Evolutionary conservation across 2,329 filamentous ascomycete genomes (phyloP).

Genomic region (Cladobotryum mycophilum): DNA sequence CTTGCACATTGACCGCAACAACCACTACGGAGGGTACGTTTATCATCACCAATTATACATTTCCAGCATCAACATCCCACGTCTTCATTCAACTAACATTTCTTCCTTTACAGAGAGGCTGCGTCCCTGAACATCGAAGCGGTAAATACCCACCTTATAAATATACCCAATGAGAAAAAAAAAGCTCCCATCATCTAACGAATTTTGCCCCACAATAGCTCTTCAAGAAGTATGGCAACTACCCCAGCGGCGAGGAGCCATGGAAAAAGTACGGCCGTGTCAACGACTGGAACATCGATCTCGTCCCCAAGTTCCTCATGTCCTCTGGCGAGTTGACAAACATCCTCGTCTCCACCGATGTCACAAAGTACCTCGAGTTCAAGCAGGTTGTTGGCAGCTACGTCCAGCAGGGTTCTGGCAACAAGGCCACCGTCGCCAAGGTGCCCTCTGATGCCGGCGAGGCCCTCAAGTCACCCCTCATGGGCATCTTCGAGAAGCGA

Average conservation of each 20-base stretch:
- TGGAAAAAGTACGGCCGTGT: conserved; percentile 96
- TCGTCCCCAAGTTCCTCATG: conserved; percentile 98
- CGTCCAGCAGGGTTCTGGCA: conserved; percentile 79
- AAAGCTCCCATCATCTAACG: background rate
- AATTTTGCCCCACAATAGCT: conserved; percentile 48
- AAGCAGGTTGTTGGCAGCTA: conserved; percentile 94
- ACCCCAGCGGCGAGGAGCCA: conserved; percentile 70
- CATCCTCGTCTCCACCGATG: conserved; percentile 93
- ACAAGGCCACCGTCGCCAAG: conserved; percentile 90
- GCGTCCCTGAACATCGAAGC: conserved; percentile 95
- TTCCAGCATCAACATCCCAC: background rate
- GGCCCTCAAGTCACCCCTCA: conserved; percentile 84
- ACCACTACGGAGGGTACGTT: conserved; percentile 93
- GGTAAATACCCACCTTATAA: conserved; percentile 42
- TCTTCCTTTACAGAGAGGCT: conserved; percentile 56
- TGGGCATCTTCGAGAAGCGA: conserved; percentile 97
- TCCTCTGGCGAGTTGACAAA: conserved; percentile 97
- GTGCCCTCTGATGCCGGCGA: conserved; percentile 90
- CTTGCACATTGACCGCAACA: conserved; percentile 96
- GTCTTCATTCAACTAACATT: background rate
- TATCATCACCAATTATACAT: background rate
- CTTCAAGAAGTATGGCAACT: conserved; percentile 95
- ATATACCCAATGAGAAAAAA: background rate
- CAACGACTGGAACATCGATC: conserved; percentile 99
- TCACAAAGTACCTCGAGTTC: conserved; percentile 84